Percentiles rank a stretch among this genome's conserved stretches.
phyloP scores from a whole-genome alignment of 1,284 basidiomycete species.

The Trametes hirsuta region DNA sequence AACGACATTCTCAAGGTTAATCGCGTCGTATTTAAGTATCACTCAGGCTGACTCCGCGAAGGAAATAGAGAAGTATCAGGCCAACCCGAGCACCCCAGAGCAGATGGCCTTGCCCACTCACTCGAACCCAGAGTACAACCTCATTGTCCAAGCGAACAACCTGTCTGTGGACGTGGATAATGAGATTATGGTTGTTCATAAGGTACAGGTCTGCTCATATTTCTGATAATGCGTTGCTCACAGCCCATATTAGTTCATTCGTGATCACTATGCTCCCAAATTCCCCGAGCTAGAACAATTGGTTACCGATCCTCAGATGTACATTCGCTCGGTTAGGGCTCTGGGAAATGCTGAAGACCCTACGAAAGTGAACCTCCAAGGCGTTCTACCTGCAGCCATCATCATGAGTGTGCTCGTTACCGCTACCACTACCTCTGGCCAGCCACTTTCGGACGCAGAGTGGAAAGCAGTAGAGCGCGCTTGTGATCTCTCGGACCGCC shows the following conservation, averaged over 20 bases:
- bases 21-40: background rate
- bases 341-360: constrained; percentile 90
- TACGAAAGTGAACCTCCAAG: constrained; percentile 80
- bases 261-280: constrained; percentile 95
- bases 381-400: constrained; percentile 87
- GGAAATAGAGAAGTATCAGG: constrained; percentile 89
- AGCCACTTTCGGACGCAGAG: constrained; percentile 67
- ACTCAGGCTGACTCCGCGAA: constrained; percentile 36
- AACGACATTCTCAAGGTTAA: constrained; percentile 80
- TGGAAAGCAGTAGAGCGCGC: constrained; percentile 87
- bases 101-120: constrained; percentile 82
- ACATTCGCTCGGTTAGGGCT: constrained; percentile 88
- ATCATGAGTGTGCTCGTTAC: constrained; percentile 97
- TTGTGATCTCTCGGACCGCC: constrained; percentile 83
- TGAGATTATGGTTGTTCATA: constrained; percentile 96
- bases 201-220: constrained; percentile 48
- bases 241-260: constrained; percentile 75
- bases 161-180: constrained; percentile 98
- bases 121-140: constrained; percentile 93
- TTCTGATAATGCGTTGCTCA: background rate
- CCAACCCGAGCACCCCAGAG: constrained; percentile 76
- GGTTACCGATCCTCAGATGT: constrained; percentile 90
- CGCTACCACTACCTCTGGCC: constrained; percentile 88
- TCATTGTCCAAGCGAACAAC: constrained; percentile 98
- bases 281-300: constrained; percentile 98